phyloP scores from a whole-genome alignment of 2,329 filamentous ascomycete species.

The Calonectria pteridis region DNA sequence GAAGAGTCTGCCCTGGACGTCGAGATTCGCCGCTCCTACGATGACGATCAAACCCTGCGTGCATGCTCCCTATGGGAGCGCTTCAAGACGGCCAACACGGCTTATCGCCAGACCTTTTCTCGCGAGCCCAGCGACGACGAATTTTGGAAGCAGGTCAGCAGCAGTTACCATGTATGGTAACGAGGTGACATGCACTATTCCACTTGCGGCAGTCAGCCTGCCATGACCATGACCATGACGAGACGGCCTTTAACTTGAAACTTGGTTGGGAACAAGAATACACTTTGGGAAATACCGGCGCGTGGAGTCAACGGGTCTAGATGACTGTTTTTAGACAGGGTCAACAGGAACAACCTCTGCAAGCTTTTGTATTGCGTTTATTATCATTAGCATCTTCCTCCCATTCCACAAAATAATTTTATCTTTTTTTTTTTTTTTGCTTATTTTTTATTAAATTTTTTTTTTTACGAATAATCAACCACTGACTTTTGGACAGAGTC shows the following conservation, averaged over 20 bases:
- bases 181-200: background rate
- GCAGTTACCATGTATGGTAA: background rate
- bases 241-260: background rate
- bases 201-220: background rate
- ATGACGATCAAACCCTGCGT: background rate
- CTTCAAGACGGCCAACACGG: slow-evolving; percentile 1
- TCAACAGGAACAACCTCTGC: background rate
- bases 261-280: background rate
- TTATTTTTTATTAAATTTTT: no score
- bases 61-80: background rate
- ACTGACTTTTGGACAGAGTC: background rate
- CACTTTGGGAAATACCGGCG: background rate
- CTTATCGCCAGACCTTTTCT: background rate
- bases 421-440: background rate
- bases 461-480: background rate
- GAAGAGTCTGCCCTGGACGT: background rate
- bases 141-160: slow-evolving; percentile 1
- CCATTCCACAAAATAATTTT: background rate
- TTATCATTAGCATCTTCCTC: background rate
- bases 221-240: background rate
- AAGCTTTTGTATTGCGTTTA: background rate
- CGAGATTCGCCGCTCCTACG: background rate
- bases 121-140: background rate
- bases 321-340: background rate
- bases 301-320: background rate